Evolutionary conservation across 768 basidiomycete genomes (phyloP).

Genomic region (Multifurca ochricompacta): DNA sequence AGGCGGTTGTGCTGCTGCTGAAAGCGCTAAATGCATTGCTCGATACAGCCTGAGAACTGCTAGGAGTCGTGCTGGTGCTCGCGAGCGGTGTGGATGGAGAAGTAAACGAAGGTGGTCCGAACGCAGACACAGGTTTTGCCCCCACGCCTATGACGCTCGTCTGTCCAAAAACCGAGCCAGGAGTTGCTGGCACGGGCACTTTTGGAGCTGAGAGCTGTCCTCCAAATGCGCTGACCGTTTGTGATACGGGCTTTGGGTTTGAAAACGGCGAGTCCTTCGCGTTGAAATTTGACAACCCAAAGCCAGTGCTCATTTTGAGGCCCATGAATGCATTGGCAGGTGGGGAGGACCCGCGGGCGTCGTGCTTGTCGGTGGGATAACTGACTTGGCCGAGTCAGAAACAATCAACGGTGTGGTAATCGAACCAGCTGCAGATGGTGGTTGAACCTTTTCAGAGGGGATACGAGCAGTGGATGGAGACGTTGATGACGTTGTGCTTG

Average conservation of each 20-base stretch:
- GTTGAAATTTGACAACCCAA: conserved; percentile 18
- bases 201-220: conserved; percentile 10
- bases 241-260: conserved; percentile 19
- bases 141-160: conserved; percentile 19
- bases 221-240: conserved; percentile 16
- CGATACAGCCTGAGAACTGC: conserved; percentile 24
- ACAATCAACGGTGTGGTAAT: neutral
- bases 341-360: conserved; percentile 23
- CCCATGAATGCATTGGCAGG: conserved; percentile 17
- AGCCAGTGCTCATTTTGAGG: conserved; percentile 14
- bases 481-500: neutral
- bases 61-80: conserved; percentile 13
- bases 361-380: conserved; percentile 14
- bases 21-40: conserved; percentile 36
- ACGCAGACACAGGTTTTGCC: conserved; percentile 21
- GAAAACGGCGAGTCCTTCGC: conserved; percentile 23
- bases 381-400: neutral
- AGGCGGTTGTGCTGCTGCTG: conserved; percentile 30
- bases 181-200: conserved; percentile 24
- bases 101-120: conserved; percentile 36
- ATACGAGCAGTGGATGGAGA: neutral
- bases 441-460: neutral
- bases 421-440: neutral
- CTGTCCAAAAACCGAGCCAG: conserved; percentile 33
- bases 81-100: conserved; percentile 17